A percentile compares a stretch with the other conserved stretches of the same genome.
Conservation (phyloP, 2,329 filamentous ascomycete genomes). For the Pseudogymnoascus sp. region DNA sequence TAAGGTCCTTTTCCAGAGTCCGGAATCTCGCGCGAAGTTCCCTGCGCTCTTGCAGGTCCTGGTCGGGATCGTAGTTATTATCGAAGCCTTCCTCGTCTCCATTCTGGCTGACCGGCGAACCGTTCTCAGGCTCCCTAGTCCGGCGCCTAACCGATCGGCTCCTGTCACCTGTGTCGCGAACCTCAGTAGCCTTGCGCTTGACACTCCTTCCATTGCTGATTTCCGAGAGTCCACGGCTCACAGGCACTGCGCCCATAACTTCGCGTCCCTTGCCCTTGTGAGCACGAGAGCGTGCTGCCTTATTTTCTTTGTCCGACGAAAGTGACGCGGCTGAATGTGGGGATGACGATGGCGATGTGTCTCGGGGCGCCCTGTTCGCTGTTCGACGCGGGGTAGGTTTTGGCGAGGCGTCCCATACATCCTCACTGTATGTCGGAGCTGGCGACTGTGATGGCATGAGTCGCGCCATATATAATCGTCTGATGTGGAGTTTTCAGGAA, state of each 20-base stretch:
- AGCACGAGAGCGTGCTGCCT: conserved; percentile 18
- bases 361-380: conserved; percentile 10
- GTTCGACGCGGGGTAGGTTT: conserved; percentile 16
- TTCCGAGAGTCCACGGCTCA: background rate
- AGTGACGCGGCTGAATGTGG: conserved; percentile 28
- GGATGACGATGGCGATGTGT: conserved; percentile 18
- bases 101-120: background rate
- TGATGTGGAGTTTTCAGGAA: background rate
- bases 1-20: conserved; percentile 49
- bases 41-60: conserved; percentile 65
- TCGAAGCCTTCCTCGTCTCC: conserved; percentile 27
- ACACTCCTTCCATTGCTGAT: background rate
- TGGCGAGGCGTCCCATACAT: conserved; percentile 25
- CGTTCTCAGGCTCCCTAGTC: background rate
- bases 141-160: background rate
- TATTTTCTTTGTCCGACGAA: conserved; percentile 43
- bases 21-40: conserved; percentile 61
- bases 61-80: conserved; percentile 66
- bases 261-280: conserved; percentile 35
- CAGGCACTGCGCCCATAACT: conserved; percentile 28
- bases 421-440: conserved; percentile 19
- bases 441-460: conserved; percentile 20
- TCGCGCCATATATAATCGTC: background rate
- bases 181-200: conserved; percentile 14
- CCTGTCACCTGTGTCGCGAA: background rate